Evolutionary conservation across 805 yeast species (phyloP), one percentile per base, ranked within the genome.

Genomic region (Tetrapisispora pingtungensis): DNA sequence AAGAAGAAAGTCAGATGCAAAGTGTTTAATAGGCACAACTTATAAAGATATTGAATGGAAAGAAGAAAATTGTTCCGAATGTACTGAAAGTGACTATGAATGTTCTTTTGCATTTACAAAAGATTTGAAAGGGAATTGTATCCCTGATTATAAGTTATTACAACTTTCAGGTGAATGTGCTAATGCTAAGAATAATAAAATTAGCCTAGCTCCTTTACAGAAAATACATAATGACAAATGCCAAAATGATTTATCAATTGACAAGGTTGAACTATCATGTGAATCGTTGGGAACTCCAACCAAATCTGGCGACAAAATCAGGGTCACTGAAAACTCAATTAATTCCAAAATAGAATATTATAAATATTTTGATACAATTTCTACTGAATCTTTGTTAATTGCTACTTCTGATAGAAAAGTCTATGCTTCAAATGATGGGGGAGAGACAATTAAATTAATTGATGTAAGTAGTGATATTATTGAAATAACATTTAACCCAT

Each of bases 341-440:
- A 71, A 71, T 10, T 84, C 83, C 15, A 57, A 62, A 14, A 66
- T 86, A 45, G 53, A 56, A 7, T 67, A 84, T 45, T 81, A 80
- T 40, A 75, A 74, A 45, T 72, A 75, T 42, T 58, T 66, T 20
- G 63, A 61, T 2, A 65, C 69, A 2, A 46, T 64, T 41, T 70
- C 69, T 22, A 84, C 79, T 49, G 89, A 84, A 56, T 75, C 88
- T 0, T 59, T 90, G 7, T 57, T 90, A 14, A 64, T 84, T 7
- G 65, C 76, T 40, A 81, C 90, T 0, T 58, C 65, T 22, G 66
- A 70, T 12, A 69, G 74, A 38, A 66, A 67, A 5, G 73, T 79
- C 2, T 81, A 68, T 53, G 72, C 85, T 7, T 84, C 96, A 0
- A 81, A 74, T 53, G 80, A 87, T 58, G 84, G 84, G 34, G 90